Conservation (phyloP, 1,284 basidiomycete species). For the Papiliotrema laurentii region DNA sequence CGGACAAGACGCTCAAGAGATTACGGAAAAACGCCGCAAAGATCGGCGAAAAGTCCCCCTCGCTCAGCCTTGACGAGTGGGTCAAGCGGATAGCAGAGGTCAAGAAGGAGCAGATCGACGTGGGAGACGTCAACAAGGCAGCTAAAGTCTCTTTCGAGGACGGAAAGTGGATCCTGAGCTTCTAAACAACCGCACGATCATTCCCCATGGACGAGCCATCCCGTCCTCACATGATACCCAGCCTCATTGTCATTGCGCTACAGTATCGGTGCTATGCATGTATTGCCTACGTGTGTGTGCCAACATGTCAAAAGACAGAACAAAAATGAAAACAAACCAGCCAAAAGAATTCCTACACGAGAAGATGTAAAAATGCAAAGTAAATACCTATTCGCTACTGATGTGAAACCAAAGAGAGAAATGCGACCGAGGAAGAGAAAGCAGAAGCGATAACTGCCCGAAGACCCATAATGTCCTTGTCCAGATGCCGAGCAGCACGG, state of each 20-base stretch:
- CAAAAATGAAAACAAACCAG: too few species aligned
- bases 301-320: background rate
- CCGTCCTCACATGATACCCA: too few species aligned
- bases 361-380: too few species aligned
- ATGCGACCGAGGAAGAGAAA: too few species aligned
- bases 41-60: slow-evolving; percentile 14
- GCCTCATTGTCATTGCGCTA: background rate
- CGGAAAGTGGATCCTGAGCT: slow-evolving; percentile 30
- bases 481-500: background rate
- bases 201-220: too few species aligned
- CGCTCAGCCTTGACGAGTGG: background rate
- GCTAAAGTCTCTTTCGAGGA: slow-evolving; percentile 26
- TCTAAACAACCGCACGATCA: too few species aligned
- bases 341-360: too few species aligned
- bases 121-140: slow-evolving; percentile 25
- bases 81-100: slow-evolving; percentile 6
- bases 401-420: too few species aligned
- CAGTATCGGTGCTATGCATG: background rate
- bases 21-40: slow-evolving; percentile 37
- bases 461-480: too few species aligned
- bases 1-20: slow-evolving; percentile 33
- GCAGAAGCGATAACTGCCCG: too few species aligned
- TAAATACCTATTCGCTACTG: too few species aligned
- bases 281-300: slow-evolving; percentile 1
- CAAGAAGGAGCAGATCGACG: slow-evolving; percentile 27